Conservation (phyloP, 225 moss, liverwort and hornwort species). For the Polytrichum commune region DNA sequence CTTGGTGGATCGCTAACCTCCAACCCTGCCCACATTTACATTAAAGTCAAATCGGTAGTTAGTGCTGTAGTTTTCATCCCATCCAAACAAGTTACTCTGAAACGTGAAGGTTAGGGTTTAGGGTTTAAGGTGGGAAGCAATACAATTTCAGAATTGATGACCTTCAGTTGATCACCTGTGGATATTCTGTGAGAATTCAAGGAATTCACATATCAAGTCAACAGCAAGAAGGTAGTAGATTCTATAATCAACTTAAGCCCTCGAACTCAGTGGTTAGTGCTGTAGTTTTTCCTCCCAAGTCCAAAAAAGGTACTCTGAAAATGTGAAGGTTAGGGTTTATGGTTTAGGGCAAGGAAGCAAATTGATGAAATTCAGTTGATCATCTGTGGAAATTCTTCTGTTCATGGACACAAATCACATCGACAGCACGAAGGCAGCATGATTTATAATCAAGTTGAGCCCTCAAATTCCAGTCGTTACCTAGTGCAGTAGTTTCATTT, state of each 20-base stretch:
- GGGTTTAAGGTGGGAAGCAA: not conserved
- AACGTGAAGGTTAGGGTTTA: not conserved
- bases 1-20: conserved; percentile 60
- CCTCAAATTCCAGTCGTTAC: not conserved
- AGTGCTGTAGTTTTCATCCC: not conserved
- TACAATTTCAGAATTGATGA: not conserved
- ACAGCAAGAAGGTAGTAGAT: not conserved
- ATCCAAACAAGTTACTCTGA: not conserved
- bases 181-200: not conserved
- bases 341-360: not conserved
- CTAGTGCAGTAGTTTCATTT: not conserved
- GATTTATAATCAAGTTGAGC: not conserved
- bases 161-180: too few species aligned
- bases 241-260: not conserved
- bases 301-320: not conserved
- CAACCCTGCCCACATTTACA: conserved; percentile 38
- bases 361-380: not conserved
- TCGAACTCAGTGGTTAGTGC: not conserved
- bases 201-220: not conserved
- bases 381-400: too few species aligned
- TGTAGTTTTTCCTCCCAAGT: not conserved
- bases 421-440: not conserved
- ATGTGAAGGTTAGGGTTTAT: not conserved
- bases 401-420: not conserved
- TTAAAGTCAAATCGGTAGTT: conserved; percentile 5